Evolutionary conservation across 257 asterid genomes (phyloP), one percentile per base, ranked within the genome.

Genomic region (Marsdenia floribunda): DNA sequence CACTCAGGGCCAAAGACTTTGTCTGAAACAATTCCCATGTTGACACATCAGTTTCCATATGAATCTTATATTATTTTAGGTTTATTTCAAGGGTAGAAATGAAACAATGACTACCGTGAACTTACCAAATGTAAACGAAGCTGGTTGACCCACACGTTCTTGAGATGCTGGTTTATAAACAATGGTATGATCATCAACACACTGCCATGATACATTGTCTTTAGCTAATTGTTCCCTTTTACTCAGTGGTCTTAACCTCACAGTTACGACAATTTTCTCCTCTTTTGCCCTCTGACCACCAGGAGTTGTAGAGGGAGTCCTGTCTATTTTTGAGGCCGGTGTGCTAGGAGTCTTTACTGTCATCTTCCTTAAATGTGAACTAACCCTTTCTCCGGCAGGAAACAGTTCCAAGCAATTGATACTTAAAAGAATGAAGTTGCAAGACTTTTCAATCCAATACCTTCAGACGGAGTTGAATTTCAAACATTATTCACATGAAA

Each of bases 181-280:
- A 67, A 93, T 86, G 24, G 93, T 91, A 40, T 88, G 87, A 85
- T 90, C 93, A 77, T 91, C 96, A 6, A 82, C 73, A 87, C 98
- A 93, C 52, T 90, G 97, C 98, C 98, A 93, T n/a, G 95, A 88
- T 44, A 92, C 80, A 79, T 87, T 89, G 76, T 93, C 98, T 79
- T 91, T 93, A 9, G 92, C 74, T 22, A 80, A 78, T 70, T 84
- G 93, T 85, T 93, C 98, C 81, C 93, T 87, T 85, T 88, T 93
- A 87, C 88, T 93, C 81, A 93, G 71, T 40, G 98, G 98, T 87
- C 98, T 89, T 78, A 91, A 77, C 76, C 98, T 61, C 49, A 93
- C 93, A 2, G 98, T 93, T 14, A 93, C 98, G 26, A 91, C 96
- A 8, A 93, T 90, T 85, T 93, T 93, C 85, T 93, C 98, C 80